phyloP scores from a whole-genome alignment of 108 stramenopile genomes.

The Cyclostephanos tholiformis region DNA sequence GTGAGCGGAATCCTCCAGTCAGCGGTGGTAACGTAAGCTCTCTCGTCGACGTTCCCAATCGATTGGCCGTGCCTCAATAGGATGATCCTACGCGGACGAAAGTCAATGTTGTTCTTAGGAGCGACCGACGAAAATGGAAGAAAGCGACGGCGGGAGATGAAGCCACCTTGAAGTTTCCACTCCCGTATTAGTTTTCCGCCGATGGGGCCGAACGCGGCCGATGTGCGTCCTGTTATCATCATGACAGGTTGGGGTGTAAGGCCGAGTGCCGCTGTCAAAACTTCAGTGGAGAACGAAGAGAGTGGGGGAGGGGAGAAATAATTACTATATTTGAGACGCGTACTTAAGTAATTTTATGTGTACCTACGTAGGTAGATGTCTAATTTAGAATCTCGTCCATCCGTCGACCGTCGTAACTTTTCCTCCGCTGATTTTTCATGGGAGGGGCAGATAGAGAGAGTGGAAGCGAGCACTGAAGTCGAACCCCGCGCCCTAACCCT shows the following conservation, averaged over 20 bases:
- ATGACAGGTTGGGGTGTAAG: too few species aligned
- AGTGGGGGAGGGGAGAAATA: too few species aligned
- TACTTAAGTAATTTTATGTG: too few species aligned
- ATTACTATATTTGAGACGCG: too few species aligned
- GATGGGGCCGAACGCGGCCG: too few species aligned
- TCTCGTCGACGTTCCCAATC: slow-evolving; percentile 76
- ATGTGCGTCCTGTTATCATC: neutral
- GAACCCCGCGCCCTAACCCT: neutral
- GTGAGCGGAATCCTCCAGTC: slow-evolving; percentile 78
- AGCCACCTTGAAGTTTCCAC: neutral
- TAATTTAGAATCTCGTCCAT: neutral
- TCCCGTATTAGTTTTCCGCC: neutral
- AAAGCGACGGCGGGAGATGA: slow-evolving; percentile 1
- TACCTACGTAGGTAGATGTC: too few species aligned
- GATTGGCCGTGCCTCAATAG: slow-evolving; percentile 76
- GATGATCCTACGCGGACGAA: slow-evolving; percentile 59
- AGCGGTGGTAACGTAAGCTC: slow-evolving; percentile 61
- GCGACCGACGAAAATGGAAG: slow-evolving; percentile 9
- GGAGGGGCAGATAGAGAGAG: neutral
- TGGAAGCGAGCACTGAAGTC: neutral
- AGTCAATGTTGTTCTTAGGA: neutral
- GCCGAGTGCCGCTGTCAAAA: too few species aligned
- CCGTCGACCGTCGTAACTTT: neutral
- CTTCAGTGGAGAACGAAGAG: too few species aligned
- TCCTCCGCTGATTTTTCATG: neutral